A percentile compares a stretch with the other conserved stretches of the same genome.
Evolutionary conservation across 202 grass and related monocot genomes (phyloP).

Genomic region (Panicum virgatum): DNA sequence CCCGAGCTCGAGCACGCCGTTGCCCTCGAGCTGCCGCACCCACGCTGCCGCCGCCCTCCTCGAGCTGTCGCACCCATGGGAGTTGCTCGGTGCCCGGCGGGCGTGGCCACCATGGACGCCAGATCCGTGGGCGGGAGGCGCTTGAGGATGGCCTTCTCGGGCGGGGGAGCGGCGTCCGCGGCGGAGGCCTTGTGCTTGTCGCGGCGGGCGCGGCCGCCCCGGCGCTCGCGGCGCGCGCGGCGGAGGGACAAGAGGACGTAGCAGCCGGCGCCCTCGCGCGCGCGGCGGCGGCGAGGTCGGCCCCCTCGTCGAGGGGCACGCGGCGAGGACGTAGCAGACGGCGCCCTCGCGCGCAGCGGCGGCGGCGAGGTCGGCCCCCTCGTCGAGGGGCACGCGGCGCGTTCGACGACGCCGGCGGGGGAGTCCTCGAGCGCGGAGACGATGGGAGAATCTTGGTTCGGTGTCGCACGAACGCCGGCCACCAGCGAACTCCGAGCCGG

Average conservation of each 20-base stretch:
- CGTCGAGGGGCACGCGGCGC: no score
- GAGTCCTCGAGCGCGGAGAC: slow-evolving; percentile 86
- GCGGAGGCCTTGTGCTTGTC: slow-evolving; percentile 5
- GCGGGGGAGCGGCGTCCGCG: background rate
- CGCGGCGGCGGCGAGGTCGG: slow-evolving; percentile 57
- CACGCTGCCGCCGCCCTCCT: no score
- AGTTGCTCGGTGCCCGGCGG: no score
- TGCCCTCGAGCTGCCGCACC: no score
- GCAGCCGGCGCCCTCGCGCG: slow-evolving; percentile 55
- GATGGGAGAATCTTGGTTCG: slow-evolving; percentile 92
- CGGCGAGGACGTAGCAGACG: no score
- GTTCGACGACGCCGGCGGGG: slow-evolving; percentile 51
- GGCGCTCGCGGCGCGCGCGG: slow-evolving; percentile 48
- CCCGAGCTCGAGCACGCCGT: no score
- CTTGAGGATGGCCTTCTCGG: slow-evolving; percentile 70
- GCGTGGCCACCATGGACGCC: slow-evolving; percentile 34
- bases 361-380: no score
- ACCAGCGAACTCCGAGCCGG: slow-evolving; percentile 57
- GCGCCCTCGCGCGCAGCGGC: no score
- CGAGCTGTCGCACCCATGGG: no score
- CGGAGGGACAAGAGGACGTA: slow-evolving; percentile 60
- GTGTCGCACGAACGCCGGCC: slow-evolving; percentile 94
- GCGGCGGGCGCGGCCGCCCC: slow-evolving; percentile 43
- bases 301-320: slow-evolving; percentile 55
- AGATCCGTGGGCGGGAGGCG: slow-evolving; percentile 51